Conservation (phyloP, 2,329 filamentous ascomycete species). For the Scedosporium apiospermum region DNA sequence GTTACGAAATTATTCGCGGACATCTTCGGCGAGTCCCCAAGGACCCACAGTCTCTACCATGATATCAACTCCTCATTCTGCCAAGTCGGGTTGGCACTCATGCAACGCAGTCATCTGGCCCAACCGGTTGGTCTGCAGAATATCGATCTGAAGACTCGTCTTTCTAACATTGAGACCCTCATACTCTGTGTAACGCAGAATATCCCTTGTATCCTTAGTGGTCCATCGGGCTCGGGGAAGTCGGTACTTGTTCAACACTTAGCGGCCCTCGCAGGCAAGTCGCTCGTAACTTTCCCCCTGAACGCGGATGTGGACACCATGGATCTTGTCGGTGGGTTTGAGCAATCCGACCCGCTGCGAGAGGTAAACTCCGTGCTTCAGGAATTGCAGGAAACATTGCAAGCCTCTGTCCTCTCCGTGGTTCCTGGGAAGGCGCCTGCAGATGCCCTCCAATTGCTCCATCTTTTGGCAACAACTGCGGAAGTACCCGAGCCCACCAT, state of each 20-base stretch:
- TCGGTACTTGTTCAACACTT: slow-evolving; percentile 70
- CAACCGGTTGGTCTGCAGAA: slow-evolving; percentile 43
- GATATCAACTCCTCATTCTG: slow-evolving; percentile 55
- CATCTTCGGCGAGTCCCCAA: slow-evolving; percentile 48
- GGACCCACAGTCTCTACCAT: slow-evolving; percentile 58
- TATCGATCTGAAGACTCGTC: slow-evolving; percentile 42
- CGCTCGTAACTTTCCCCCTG: slow-evolving; percentile 73
- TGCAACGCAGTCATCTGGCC: slow-evolving; percentile 48
- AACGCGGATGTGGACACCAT: slow-evolving; percentile 95
- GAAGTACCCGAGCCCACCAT: slow-evolving; percentile 22
- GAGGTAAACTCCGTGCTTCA: slow-evolving; percentile 52
- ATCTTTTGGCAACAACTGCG: slow-evolving; percentile 33
- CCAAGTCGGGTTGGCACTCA: slow-evolving; percentile 70
- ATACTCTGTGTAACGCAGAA: slow-evolving; percentile 79
- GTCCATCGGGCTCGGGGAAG: slow-evolving; percentile 79
- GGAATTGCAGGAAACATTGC: slow-evolving; percentile 39
- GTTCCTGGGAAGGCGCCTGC: slow-evolving; percentile 36
- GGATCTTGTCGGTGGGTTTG: slow-evolving; percentile 93
- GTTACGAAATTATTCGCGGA: slow-evolving; percentile 57
- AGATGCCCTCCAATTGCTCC: slow-evolving; percentile 40
- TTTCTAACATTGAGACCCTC: slow-evolving; percentile 73
- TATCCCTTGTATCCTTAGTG: slow-evolving; percentile 83
- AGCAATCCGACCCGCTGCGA: slow-evolving; percentile 78
- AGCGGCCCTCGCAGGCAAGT: slow-evolving; percentile 67
- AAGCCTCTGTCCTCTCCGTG: slow-evolving; percentile 36